These are phyloP conservation scores for Aspergillus taichungensis DNA, from an alignment of 495 filamentous ascomycete genomes.

Conservation along the genomic window DNA sequence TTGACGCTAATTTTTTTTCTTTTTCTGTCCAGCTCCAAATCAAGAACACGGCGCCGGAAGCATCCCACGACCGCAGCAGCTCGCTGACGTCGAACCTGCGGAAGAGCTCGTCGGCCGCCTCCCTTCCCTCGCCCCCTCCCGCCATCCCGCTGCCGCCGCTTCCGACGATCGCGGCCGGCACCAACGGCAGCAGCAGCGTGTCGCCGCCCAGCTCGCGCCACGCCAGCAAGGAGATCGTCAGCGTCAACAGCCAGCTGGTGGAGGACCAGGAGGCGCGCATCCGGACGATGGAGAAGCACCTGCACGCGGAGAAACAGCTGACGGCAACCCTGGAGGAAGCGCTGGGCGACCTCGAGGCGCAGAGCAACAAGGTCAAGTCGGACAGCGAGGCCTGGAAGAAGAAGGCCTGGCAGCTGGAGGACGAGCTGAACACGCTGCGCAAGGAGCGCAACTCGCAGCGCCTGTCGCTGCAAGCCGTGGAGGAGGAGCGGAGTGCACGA, in stretches of 20 bases:
- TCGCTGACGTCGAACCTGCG: conserved; percentile 71
- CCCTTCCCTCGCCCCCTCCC: conserved; percentile 91
- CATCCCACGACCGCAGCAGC: conserved; percentile 58
- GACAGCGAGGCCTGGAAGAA: conserved; percentile 88
- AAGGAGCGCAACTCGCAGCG: conserved; percentile 62
- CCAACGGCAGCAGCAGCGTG: conserved; percentile 30
- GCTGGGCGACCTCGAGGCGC: conserved; percentile 81
- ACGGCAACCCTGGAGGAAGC: conserved; percentile 93
- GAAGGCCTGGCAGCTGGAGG: conserved; percentile 67
- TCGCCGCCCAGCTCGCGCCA: conserved; percentile 52
- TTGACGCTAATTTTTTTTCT: neutral
- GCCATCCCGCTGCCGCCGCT: conserved; percentile 76
- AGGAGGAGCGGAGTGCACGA: conserved; percentile 84
- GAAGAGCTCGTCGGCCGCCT: conserved; percentile 74
- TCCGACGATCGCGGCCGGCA: conserved; percentile 31
- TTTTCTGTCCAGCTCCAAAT: conserved; percentile 36
- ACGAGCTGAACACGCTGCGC: conserved; percentile 63
- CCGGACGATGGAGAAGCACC: conserved; percentile 91
- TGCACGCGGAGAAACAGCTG: conserved; percentile 92
- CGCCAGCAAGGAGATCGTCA: conserved; percentile 71
- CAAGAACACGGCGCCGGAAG: conserved; percentile 32
- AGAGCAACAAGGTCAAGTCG: conserved; percentile 72
- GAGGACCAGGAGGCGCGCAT: conserved; percentile 95
- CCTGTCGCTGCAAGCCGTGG: conserved; percentile 83
- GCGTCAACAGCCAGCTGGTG: conserved; percentile 48